Conservation (phyloP, 164 flowering plant genomes). For the Pachysandra terminalis region DNA sequence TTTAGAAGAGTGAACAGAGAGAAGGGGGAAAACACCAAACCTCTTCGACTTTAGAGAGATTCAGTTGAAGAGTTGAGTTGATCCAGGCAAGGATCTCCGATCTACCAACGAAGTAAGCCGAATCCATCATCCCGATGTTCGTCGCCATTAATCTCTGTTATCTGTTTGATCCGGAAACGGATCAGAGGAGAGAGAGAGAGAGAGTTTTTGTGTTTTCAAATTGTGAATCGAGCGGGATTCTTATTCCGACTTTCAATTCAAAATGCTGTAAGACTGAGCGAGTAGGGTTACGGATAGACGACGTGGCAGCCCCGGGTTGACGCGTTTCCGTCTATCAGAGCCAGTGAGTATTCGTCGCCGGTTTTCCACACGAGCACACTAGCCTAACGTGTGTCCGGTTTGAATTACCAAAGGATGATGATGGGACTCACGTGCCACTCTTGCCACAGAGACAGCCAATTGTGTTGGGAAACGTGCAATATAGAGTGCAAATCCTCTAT, state of each 20-base stretch:
- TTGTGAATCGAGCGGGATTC: slow-evolving; percentile 2
- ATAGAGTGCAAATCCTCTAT: too few species aligned
- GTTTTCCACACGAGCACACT: too few species aligned
- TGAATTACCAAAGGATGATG: too few species aligned
- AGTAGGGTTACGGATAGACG: too few species aligned
- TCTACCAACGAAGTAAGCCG: slow-evolving; percentile 95
- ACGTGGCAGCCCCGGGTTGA: too few species aligned
- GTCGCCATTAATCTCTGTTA: slow-evolving; percentile 53
- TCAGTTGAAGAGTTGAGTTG: slow-evolving; percentile 91
- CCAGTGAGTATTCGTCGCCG: too few species aligned
- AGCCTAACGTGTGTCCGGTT: too few species aligned
- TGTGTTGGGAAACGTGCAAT: too few species aligned
- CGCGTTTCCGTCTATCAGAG: too few species aligned
- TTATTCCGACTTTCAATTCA: neutral
- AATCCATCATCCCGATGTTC: slow-evolving; percentile 91
- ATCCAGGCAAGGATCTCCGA: slow-evolving; percentile 95
- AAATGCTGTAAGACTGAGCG: neutral
- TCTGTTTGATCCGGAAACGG: slow-evolving; percentile 5
- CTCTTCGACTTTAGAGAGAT: slow-evolving; percentile 97
- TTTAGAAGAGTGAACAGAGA: neutral
- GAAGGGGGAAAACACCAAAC: slow-evolving; percentile 21
- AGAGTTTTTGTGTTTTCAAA: neutral
- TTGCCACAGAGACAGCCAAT: too few species aligned
- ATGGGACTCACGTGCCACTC: too few species aligned
- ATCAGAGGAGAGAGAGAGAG: too few species aligned